A percentile compares a stretch with the other conserved stretches of the same genome.
These are phyloP conservation scores for Vitis amurensis DNA, from an alignment of 164 flowering plant genomes.

Conservation along the genomic window DNA sequence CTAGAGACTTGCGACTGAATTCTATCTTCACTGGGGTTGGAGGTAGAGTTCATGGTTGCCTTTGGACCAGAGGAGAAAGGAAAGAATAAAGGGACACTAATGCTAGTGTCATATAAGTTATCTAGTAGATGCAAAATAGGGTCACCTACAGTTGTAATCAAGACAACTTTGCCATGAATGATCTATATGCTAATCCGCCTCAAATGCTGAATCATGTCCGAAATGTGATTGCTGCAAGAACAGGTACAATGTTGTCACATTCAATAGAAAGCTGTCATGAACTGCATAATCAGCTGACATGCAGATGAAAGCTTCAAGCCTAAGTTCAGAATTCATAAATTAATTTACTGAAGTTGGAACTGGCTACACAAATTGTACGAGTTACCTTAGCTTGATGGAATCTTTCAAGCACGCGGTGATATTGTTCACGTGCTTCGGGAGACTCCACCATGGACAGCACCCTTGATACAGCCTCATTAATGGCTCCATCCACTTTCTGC, in stretches of 20 bases:
- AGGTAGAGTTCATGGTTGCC: too few relatives aligned
- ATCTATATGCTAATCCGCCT: background rate
- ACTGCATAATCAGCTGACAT: background rate
- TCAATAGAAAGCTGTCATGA: background rate
- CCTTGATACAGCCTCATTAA: slow-evolving; percentile 76
- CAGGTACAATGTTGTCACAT: background rate
- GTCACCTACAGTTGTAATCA: background rate
- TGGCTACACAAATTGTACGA: background rate
- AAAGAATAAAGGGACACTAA: background rate
- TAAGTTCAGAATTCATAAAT: background rate
- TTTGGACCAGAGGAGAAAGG: too few relatives aligned
- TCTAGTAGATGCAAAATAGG: background rate
- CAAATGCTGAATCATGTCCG: background rate
- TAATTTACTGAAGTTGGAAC: background rate
- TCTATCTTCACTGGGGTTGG: too few relatives aligned
- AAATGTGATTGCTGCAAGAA: background rate
- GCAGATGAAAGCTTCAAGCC: background rate
- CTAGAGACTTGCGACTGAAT: too few relatives aligned
- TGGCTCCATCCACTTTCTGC: slow-evolving; percentile 72
- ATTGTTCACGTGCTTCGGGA: slow-evolving; percentile 82
- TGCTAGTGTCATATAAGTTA: background rate
- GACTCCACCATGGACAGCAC: slow-evolving; percentile 88
- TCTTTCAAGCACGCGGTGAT: slow-evolving; percentile 22
- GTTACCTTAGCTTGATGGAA: slow-evolving; percentile 79
- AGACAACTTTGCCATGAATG: background rate